These are phyloP conservation scores for Candida smagusa DNA, from an alignment of 1,139 yeast genomes.

Conservation along the genomic window DNA sequence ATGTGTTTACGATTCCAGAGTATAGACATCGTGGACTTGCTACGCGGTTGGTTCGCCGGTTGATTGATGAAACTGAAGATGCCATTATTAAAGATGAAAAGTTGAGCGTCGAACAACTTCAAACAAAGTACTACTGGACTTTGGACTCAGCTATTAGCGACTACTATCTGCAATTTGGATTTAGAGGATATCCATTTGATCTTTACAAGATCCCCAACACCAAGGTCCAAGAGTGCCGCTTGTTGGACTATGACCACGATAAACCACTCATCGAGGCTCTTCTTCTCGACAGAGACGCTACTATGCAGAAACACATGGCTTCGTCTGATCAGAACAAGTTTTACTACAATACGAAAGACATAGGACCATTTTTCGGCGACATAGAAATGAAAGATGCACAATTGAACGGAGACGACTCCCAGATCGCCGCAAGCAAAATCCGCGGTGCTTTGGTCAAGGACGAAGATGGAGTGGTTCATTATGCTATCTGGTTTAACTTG, in stretches of 20 bases:
- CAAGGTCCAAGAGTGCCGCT: background rate
- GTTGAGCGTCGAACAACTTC: constrained; percentile 20
- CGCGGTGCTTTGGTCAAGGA: constrained; percentile 5
- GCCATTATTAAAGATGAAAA: constrained; percentile 12
- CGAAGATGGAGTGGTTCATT: constrained; percentile 3
- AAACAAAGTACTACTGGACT: constrained; percentile 34
- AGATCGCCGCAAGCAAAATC: background rate
- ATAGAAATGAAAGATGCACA: background rate
- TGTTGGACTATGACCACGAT: background rate
- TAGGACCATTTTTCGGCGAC: background rate
- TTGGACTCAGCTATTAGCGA: constrained; percentile 35
- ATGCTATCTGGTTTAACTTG: constrained; percentile 5
- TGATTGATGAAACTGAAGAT: constrained; percentile 32
- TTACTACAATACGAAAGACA: background rate
- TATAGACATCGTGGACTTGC: constrained; percentile 34
- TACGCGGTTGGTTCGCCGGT: constrained; percentile 22
- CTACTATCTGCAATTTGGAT: constrained; percentile 37
- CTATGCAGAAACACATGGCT: background rate
- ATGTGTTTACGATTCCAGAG: constrained; percentile 27
- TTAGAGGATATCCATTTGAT: constrained; percentile 36
- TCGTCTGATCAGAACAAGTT: background rate
- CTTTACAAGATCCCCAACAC: constrained; percentile 30
- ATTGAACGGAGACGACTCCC: background rate
- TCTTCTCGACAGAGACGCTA: background rate
- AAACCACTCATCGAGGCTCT: background rate